Evolutionary conservation across 345 rosid species (phyloP), one percentile per base, ranked within the genome.

Genomic region (Limnanthes douglasii): DNA sequence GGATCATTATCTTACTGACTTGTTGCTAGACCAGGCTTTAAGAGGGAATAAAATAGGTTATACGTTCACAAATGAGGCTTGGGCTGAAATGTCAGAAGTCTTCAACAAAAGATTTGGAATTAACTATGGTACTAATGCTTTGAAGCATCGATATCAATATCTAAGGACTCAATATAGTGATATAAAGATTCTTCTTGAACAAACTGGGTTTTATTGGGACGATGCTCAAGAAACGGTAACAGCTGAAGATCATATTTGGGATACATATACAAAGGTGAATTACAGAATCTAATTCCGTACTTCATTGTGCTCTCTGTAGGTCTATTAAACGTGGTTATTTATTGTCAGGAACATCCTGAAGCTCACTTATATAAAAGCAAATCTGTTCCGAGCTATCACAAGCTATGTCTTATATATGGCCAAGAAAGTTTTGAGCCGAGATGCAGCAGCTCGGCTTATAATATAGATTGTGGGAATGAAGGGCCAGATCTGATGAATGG

Each of bases 391-490:
- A 51, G 60, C 62, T 61, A 53, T 54, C 68, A 53, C 62, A 66
- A 61, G 53, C 62, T 66, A n/a, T 66, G 62, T 33, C 50, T 61
- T 26, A 43, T 66, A 58, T 61, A 46, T 36, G 68, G 65, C 21
- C 41, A 54, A 61, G 73, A 61, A 50, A 54, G 37, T 46, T 46
- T 37, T 33, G 39, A 50, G 23, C 53, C 43, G 39, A 46, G 57
- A 49, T 39, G 51, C 31, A 23, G 44, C 16, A 17, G 8, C 24
- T 11, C 29, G 29, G 59, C 31, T 30, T 22, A 32, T 16, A 21
- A 32, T 38, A 33, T 39, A n/a, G 54, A 50, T 43, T 12, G 22
- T 21, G 50, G 48, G 19, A 20, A 21, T 27, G 37, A 43, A 31
- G 40, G 24, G 34, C 50, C 39, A 12, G 48, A 32, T 47, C 43